Evolutionary conservation across 345 rosid species (phyloP), one percentile per base, ranked within the genome.

Genomic region (Eucalyptus tenuipes): DNA sequence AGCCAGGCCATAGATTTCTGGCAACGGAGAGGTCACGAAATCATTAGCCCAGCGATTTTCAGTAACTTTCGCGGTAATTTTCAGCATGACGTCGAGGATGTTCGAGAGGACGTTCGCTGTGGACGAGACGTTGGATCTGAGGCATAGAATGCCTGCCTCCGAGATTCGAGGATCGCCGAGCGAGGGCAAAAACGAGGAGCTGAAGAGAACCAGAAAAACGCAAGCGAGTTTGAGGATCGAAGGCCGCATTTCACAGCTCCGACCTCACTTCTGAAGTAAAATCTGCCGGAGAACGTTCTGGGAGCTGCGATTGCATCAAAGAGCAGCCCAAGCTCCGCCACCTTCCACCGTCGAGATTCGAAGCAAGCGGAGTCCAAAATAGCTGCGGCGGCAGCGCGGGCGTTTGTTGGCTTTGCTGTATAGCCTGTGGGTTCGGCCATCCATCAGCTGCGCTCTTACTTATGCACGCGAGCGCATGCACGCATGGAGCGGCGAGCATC

Each of bases 61-160:
- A n/a, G 90, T 89, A 22, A 94, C 90, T 75, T 31, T 31, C 29
- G 91, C 87, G 1, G 92, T 89, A 15, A 95, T 90, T 24, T 37
- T 52, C 48, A 88, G 92, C 96, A 95, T 94, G 86, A 87, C 94
- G 85, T 88, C 89, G 18, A 91, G 93, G 87, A 94, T 93, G 33
- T 59, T 68, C 8, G 96, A 92, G 55, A 95, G 79, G 29, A 88
- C 40, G 80, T 64, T 85, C 6, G 89, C 33, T 20, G 87, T 86
- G 4, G 81, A 33, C 7, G 61, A 5, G 1, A 85, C 75, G 2
- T 87, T 57, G 49, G 89, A 17, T 44, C 33, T 87, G 80, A 92
- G 91, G 61, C 97, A 95, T 40, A 88, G 90, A 86, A 93, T 92
- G 85, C 92, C 91, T 2, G 96, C 88, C 25, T 87, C 89, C 7